Percentiles rank a stretch among this genome's conserved stretches.
phyloP scores from a whole-genome alignment of 805 yeast species.

The Metschnikowia cerradonensis region DNA sequence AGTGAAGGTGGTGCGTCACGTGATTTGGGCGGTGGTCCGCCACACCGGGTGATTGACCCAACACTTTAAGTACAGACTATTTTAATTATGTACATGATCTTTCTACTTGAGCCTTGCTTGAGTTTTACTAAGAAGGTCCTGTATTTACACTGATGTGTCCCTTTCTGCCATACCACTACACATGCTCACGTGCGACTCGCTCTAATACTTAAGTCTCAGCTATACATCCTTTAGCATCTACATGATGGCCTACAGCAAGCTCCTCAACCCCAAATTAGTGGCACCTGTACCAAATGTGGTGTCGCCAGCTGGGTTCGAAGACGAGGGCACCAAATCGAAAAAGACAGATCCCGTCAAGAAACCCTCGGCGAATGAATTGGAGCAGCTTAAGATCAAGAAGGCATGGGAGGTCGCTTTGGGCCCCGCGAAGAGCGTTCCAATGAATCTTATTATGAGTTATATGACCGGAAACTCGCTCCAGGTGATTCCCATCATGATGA shows the following conservation, averaged over 20 bases:
- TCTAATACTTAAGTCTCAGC: background rate
- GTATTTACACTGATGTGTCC: background rate
- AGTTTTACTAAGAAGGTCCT: too few species aligned
- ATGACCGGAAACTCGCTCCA: constrained; percentile 91
- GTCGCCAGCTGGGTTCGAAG: constrained; percentile 22
- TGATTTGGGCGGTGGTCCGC: background rate
- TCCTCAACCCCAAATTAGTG: constrained; percentile 10
- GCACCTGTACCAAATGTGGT: constrained; percentile 8
- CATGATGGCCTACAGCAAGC: constrained; percentile 12
- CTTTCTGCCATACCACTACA: background rate
- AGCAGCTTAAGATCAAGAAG: constrained; percentile 49
- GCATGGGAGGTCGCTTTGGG: constrained; percentile 84
- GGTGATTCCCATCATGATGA: constrained; percentile 86
- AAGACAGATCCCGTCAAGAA: constrained; percentile 10
- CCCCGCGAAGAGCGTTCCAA: constrained; percentile 82
- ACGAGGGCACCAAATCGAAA: background rate
- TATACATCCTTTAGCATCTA: background rate
- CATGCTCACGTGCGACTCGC: background rate
- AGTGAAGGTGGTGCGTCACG: background rate
- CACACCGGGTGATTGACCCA: background rate
- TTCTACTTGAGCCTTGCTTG: too few species aligned
- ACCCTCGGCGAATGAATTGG: constrained; percentile 23
- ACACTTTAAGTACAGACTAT: too few species aligned
- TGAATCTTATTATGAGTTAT: constrained; percentile 86
- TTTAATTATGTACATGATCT: too few species aligned